Conservation (phyloP, 2,329 filamentous ascomycete species). For the Cercospora brassicicola region DNA sequence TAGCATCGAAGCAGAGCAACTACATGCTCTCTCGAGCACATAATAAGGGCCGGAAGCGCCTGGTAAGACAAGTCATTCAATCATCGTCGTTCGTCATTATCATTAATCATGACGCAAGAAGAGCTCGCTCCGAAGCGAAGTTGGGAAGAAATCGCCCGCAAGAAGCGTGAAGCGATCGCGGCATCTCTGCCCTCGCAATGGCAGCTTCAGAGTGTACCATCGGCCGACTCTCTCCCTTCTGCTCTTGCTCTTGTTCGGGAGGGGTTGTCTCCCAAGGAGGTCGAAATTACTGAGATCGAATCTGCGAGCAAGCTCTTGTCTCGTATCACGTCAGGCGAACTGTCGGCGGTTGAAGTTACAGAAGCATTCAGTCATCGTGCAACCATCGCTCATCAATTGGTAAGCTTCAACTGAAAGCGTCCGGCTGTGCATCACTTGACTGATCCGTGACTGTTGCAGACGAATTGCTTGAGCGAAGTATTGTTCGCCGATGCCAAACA, state of each 20-base stretch:
- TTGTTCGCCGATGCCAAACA: background rate
- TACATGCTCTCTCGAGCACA: background rate
- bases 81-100: background rate
- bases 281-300: background rate
- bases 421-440: background rate
- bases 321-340: background rate
- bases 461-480: background rate
- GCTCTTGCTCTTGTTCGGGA: background rate
- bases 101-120: background rate
- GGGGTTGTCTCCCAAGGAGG: background rate
- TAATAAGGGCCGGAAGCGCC: background rate
- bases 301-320: background rate
- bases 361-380: background rate
- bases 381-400: background rate
- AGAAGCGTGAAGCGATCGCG: background rate
- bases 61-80: background rate
- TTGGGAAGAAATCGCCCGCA: background rate
- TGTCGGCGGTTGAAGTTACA: background rate
- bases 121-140: background rate
- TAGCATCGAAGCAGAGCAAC: background rate
- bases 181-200: background rate
- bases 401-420: background rate
- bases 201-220: background rate
- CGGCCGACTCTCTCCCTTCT: background rate
- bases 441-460: background rate